Evolutionary conservation across 2,329 filamentous ascomycete species (phyloP).

Genomic region (Paracamarosporium sp.): DNA sequence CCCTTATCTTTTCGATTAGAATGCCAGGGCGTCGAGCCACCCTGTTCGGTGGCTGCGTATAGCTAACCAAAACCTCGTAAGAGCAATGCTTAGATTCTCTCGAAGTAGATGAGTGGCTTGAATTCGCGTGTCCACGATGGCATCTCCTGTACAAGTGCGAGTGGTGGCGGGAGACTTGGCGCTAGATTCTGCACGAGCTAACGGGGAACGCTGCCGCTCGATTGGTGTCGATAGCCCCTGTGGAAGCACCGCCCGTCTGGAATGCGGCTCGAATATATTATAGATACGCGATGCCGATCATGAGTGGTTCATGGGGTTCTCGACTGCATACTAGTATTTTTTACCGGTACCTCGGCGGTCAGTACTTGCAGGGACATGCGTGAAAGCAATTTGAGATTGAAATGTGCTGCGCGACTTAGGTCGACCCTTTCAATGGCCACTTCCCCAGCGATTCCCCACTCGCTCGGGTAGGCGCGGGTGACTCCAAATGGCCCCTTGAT

Average conservation of each 20-base stretch:
- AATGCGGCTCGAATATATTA: neutral
- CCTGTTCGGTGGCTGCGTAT: neutral
- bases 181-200: neutral
- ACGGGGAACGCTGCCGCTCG: neutral
- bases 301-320: neutral
- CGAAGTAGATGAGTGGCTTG: neutral
- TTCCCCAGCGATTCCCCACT: neutral
- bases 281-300: neutral
- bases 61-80: neutral
- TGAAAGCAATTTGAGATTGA: no score
- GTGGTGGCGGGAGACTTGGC: neutral
- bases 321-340: no score
- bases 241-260: neutral
- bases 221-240: neutral
- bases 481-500: neutral
- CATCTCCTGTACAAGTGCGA: neutral
- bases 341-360: no score
- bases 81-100: neutral
- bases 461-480: neutral
- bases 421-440: neutral
- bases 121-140: neutral
- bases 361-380: no score
- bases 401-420: neutral
- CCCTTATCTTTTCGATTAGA: neutral
- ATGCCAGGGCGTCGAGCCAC: neutral